Conservation (phyloP, 208 protist species). For the Borovskyia barvae region DNA sequence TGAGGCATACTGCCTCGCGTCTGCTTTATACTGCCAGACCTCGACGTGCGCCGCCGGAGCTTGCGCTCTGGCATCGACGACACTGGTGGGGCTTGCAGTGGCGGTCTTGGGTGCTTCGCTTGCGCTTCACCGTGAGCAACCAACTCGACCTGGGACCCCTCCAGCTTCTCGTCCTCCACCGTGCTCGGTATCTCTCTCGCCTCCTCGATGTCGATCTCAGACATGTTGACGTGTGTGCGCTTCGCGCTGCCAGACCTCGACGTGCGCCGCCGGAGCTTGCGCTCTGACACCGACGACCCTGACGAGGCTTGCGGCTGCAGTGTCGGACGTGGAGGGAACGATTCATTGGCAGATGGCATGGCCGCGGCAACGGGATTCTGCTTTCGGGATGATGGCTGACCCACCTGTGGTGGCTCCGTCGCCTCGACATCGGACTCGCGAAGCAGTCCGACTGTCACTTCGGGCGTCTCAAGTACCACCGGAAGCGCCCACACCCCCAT, state of each 20-base stretch:
- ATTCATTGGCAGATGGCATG: no score
- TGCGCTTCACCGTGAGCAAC: no score
- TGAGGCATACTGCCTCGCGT: slow-evolving; percentile 5
- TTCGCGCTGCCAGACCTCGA: slow-evolving; percentile 1
- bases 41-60: neutral
- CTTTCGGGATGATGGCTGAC: neutral
- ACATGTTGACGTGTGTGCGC: slow-evolving; percentile 5
- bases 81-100: neutral
- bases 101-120: no score
- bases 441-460: slow-evolving; percentile 33
- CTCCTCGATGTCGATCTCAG: slow-evolving; percentile 5
- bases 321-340: no score
- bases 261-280: neutral
- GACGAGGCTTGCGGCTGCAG: neutral
- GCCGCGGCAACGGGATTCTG: no score
- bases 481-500: slow-evolving; percentile 13
- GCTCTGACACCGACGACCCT: neutral
- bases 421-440: slow-evolving; percentile 12
- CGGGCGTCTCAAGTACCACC: slow-evolving; percentile 15
- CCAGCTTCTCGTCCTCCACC: neutral
- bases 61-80: neutral
- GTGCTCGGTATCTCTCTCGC: neutral
- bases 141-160: no score
- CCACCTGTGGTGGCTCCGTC: neutral
- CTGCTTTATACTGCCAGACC: neutral